These are phyloP conservation scores for Mycocentrospora acerina DNA, from an alignment of 2,329 filamentous ascomycete species.

Conservation along the genomic window DNA sequence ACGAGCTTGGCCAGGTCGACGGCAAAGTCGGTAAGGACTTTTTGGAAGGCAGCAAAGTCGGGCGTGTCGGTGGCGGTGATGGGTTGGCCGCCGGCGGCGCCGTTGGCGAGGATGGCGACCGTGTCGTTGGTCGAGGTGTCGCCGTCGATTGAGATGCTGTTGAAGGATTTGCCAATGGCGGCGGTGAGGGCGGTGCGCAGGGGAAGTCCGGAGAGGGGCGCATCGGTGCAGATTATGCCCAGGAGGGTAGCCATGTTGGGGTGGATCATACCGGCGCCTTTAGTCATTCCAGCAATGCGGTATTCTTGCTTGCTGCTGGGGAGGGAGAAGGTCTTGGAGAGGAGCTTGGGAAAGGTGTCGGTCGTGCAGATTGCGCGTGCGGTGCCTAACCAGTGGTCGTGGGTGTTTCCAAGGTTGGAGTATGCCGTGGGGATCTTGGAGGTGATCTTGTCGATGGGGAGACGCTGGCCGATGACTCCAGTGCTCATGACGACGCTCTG, in stretches of 20 bases:
- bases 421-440: slow-evolving; percentile 77
- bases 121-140: slow-evolving; percentile 99
- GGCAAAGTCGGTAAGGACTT: slow-evolving; percentile 74
- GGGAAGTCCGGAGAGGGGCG: slow-evolving; percentile 68
- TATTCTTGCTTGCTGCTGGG: slow-evolving; percentile 80
- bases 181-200: slow-evolving; percentile 70
- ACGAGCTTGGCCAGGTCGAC: slow-evolving; percentile 87
- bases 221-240: slow-evolving; percentile 89
- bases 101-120: slow-evolving; percentile 90
- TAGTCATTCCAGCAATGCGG: slow-evolving; percentile 89
- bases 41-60: slow-evolving; percentile 71
- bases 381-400: slow-evolving; percentile 82
- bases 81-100: slow-evolving; percentile 74
- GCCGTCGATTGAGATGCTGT: slow-evolving; percentile 94
- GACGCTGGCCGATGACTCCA: slow-evolving; percentile 90
- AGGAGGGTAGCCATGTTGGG: slow-evolving; percentile 98
- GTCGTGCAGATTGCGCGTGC: slow-evolving; percentile 96
- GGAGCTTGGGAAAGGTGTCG: slow-evolving; percentile 95
- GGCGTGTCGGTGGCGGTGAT: slow-evolving; percentile 56
- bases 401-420: slow-evolving; percentile 68
- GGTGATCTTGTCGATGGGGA: slow-evolving; percentile 90
- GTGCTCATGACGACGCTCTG: slow-evolving; percentile 97
- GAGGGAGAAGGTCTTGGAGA: slow-evolving; percentile 80
- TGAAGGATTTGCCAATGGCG: slow-evolving; percentile 84
- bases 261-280: slow-evolving; percentile 98